These are phyloP conservation scores for Saccharum hybrid DNA, from an alignment of 202 grass and related monocot genomes.

Conservation along the genomic window DNA sequence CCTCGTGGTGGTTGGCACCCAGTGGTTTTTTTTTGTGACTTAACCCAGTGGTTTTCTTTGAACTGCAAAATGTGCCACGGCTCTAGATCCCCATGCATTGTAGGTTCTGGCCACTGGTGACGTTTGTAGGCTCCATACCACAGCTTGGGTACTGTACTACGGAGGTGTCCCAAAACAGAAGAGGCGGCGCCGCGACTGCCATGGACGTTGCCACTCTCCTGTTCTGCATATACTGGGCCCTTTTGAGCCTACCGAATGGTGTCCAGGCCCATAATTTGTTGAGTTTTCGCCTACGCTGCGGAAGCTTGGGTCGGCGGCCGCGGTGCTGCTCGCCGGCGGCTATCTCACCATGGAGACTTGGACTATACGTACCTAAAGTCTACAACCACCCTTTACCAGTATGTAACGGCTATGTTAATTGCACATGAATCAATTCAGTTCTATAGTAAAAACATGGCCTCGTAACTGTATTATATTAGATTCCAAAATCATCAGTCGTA, in stretches of 20 bases:
- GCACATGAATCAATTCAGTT: background rate
- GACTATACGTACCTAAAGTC: background rate
- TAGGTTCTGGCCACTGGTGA: background rate
- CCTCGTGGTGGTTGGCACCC: background rate
- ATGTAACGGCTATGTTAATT: background rate
- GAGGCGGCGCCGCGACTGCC: background rate
- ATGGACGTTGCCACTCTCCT: background rate
- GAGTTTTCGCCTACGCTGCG: background rate
- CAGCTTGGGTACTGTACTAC: background rate
- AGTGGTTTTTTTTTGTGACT: no score
- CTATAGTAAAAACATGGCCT: background rate
- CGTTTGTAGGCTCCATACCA: background rate
- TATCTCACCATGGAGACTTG: background rate
- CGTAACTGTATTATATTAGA: background rate
- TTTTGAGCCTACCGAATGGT: background rate
- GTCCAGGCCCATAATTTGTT: background rate
- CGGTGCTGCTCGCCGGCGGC: no score
- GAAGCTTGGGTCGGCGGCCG: background rate
- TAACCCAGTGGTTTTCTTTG: conserved; percentile 5
- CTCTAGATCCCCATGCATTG: background rate
- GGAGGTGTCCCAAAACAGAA: background rate
- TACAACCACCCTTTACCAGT: background rate
- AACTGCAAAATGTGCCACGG: background rate
- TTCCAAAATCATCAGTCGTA: background rate
- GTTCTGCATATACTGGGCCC: background rate